Base-by-base conservation (phyloP, 805 yeast genomes). In the Yarrowia keelungensis region DNA sequence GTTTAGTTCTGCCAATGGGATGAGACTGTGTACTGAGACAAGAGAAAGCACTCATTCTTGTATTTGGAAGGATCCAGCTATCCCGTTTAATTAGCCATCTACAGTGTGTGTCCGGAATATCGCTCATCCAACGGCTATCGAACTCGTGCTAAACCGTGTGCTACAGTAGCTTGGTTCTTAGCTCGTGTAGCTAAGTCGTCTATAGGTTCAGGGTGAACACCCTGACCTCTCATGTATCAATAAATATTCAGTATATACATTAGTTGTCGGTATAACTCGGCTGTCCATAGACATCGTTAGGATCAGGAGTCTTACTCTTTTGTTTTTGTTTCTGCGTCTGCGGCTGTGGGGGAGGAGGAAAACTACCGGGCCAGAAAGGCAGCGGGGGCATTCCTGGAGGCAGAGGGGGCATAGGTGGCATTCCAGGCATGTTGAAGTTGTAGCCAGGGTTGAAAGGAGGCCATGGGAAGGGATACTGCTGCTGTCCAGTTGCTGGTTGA, bases 381-480 rank as follows among this genome's bases (percentile, higher is more conserved):
- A 43, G 43, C 12, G 65, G 39, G 2, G 62, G 51, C 65, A 59
- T 59, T 16, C 46, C 47, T 5, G 62, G 62, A 26, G 32, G 32
- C 32, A 26, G 32, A 5, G 32, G 32, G 7, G 32, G 32, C 32
- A 26, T 26, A 5, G 65, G 39, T 2, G 62, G 51, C 65, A 59
- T 59, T 16, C 46, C 47, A 3, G 62, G 62, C 47, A 56, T 32
- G 26, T 56, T 56, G 47, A 56, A 56, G 46, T 54, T 54, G 46
- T 54, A 54, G 5, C 35, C 32, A 11, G 64, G 50, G 8, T 8
- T 16, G 16, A 45, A 45, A 4, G 65, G 41, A 16, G 65, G 51
- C 14, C 32, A 59, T 1, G 65, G 19, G 4, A 35, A 45, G 16
- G 45, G 45, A 16, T 16, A 45, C 22, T 47, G 64, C 4, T 19